Evolutionary conservation across 441 rosid species (phyloP).

Genomic region (Melianthus villosus): DNA sequence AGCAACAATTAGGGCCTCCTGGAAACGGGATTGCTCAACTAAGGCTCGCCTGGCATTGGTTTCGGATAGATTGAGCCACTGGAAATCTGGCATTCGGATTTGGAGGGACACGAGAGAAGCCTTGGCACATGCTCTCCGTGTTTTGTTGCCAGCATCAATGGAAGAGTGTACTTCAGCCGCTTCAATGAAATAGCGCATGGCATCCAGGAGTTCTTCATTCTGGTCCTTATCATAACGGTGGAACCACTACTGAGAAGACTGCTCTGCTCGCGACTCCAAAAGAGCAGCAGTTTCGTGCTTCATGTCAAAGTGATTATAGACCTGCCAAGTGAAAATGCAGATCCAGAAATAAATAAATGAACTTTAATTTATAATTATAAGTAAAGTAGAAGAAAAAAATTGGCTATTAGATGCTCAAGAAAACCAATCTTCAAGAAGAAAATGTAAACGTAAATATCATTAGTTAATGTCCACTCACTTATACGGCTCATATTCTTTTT

Average conservation of each 20-base stretch:
- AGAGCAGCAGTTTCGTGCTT: constrained; percentile 88
- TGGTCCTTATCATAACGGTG: constrained; percentile 65
- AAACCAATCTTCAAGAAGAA: no score
- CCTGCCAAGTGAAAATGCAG: constrained; percentile 31
- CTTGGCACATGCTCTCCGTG: constrained; percentile 67
- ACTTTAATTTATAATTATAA: no score
- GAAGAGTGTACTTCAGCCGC: constrained; percentile 90
- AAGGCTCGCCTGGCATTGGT: constrained; percentile 79
- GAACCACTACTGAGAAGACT: constrained; percentile 69
- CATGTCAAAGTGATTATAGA: constrained; percentile 92
- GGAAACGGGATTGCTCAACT: constrained; percentile 87
- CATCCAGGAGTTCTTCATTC: constrained; percentile 82
- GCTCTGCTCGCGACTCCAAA: constrained; percentile 69
- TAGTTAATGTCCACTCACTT: no score
- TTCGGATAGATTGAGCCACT: constrained; percentile 72
- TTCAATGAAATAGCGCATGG: constrained; percentile 87
- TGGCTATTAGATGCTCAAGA: no score
- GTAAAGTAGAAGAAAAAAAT: no score
- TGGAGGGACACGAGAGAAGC: constrained; percentile 96
- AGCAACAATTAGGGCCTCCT: constrained; percentile 87
- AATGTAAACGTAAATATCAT: no score
- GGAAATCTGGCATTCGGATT: constrained; percentile 89
- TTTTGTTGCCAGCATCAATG: constrained; percentile 89
- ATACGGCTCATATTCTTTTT: no score
- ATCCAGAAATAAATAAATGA: not conserved